Evolutionary conservation across 345 rosid species (phyloP), one percentile per base, ranked within the genome.

Genomic region (Gossypium mustelinum): DNA sequence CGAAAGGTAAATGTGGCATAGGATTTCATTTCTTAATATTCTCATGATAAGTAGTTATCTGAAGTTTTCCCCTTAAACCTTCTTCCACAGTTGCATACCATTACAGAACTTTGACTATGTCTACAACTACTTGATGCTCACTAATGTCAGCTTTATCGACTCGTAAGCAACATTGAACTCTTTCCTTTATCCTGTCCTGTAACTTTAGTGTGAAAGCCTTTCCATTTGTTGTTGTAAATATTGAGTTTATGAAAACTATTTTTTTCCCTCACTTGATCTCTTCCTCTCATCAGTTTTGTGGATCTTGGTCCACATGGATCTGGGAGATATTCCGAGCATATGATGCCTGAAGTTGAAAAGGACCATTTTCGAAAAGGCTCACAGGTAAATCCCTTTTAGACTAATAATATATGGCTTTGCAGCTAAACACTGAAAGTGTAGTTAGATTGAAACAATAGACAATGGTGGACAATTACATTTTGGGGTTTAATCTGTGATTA

Each of bases 261-360:
- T 34, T 34, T 5, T 3, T 43, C 10, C 71, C 27, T 13, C 45
- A 22, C 20, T 78, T 67, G 25, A 61, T 54, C 62, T 34, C 52
- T 29, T 59, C 66, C 52, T 68, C 47, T 66, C 16, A 43, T n/a
- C 68, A 90, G 94, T 81, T 90, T 83, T 70, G 81, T 84, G 66
- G 94, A 90, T 80, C 87, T 84, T 50, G 94, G 94, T 68, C 94
- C 94, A 9, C 89, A 86, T 77, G 94, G 94, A 58, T 81, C 6
- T 78, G 92, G 89, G 60, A 85, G 94, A 75, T 90, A 85, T 81
- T 88, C 94, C 25, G 85, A 84, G 72, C 90, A 79, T 77, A 90
- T 90, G 94, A 65, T 80, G 60, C 94, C 94, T 39, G 94, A 90
- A 81, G 81, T 90, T 81, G 87, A 87, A 77, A 84, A 72, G 80